A percentile compares a stretch with the other conserved stretches of the same genome.
Evolutionary conservation across 2,329 filamentous ascomycete species (phyloP).

Genomic region (Xenosphaeropsis pyriputrescens): DNA sequence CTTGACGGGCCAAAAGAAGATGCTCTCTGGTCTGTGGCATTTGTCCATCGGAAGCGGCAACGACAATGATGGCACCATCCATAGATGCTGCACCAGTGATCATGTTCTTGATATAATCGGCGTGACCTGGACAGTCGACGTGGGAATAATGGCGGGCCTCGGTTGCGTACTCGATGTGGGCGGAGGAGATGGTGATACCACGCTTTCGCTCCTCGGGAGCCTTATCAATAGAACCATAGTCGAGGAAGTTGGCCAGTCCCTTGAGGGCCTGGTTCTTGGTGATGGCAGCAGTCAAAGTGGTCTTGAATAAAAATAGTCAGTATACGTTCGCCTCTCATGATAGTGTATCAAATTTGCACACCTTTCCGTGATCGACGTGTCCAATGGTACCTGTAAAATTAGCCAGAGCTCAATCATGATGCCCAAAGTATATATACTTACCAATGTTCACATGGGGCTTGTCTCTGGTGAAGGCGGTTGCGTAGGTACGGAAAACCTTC

Average conservation of each 20-base stretch:
- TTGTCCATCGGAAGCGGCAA: slow-evolving; percentile 95
- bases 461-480: slow-evolving; percentile 59
- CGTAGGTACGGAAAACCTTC: slow-evolving; percentile 51
- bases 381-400: slow-evolving; percentile 67
- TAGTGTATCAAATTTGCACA: slow-evolving; percentile 21
- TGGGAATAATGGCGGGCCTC: slow-evolving; percentile 94
- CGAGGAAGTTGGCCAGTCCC: slow-evolving; percentile 85
- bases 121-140: slow-evolving; percentile 99
- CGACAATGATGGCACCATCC: slow-evolving; percentile 98
- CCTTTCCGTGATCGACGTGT: slow-evolving; percentile 99
- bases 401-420: slow-evolving; percentile 4
- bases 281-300: slow-evolving; percentile 94
- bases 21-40: slow-evolving; percentile 99
- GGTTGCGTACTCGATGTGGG: slow-evolving; percentile 97
- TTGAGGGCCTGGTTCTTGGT: slow-evolving; percentile 96
- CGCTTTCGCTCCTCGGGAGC: slow-evolving; percentile 98
- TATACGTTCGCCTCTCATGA: slow-evolving; percentile 2
- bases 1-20: slow-evolving; percentile 91
- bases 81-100: slow-evolving; percentile 99
- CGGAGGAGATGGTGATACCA: slow-evolving; percentile 98
- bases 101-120: slow-evolving; percentile 99
- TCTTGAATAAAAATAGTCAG: slow-evolving; percentile 44
- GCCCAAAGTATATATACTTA: slow-evolving; percentile 22
- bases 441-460: slow-evolving; percentile 99
- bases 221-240: slow-evolving; percentile 97